Evolutionary conservation across 2,329 filamentous ascomycete species (phyloP).

Genomic region (Ambrosiella cleistominuta): DNA sequence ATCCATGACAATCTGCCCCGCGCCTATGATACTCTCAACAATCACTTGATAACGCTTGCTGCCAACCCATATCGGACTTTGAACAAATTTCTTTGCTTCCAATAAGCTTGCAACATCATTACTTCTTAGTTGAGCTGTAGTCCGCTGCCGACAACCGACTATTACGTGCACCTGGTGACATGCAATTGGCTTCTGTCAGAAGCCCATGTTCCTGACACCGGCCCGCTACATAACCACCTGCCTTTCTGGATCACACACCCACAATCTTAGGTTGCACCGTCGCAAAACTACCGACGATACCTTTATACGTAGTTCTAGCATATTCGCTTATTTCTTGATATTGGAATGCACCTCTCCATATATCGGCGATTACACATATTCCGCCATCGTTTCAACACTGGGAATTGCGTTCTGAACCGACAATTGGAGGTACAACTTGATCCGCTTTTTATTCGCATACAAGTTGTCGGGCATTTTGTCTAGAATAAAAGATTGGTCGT

Average conservation of each 20-base stretch:
- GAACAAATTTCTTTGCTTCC: no score
- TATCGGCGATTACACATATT: no score
- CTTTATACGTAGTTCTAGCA: no score
- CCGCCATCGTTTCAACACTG: no score
- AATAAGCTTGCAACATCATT: neutral
- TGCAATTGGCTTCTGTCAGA: neutral
- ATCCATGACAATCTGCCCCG: neutral
- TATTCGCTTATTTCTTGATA: no score
- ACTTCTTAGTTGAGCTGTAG: neutral
- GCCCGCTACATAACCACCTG: conserved; percentile 4
- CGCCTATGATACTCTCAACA: neutral
- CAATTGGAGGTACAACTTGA: no score
- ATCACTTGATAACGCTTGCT: neutral
- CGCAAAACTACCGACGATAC: no score
- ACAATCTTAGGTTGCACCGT: neutral
- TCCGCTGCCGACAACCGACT: neutral
- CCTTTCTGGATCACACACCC: neutral
- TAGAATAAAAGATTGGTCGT: no score
- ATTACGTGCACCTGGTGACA: neutral
- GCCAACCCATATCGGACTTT: neutral
- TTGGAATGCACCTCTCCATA: no score
- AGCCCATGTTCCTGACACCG: neutral
- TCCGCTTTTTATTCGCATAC: no score
- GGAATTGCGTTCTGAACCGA: no score
- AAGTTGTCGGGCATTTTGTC: no score